Conservation (phyloP, 2,329 filamentous ascomycete genomes). For the Amylocarpus encephaloides region DNA sequence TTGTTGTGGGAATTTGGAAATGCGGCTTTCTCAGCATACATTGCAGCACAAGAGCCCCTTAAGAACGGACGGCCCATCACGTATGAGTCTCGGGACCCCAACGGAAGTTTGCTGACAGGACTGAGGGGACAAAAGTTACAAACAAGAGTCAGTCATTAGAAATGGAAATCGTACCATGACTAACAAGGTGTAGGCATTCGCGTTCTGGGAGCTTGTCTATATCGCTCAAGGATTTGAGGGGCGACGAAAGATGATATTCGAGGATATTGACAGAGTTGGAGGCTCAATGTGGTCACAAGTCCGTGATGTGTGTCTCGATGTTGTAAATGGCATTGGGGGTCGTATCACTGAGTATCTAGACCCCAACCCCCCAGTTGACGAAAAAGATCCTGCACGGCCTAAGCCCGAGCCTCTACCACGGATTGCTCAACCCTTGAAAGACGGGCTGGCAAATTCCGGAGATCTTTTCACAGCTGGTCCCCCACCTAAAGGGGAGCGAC, state of each 20-base stretch:
- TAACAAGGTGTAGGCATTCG: constrained; percentile 56
- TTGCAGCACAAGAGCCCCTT: constrained; percentile 66
- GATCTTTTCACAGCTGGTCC: constrained; percentile 25
- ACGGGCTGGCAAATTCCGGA: constrained; percentile 20
- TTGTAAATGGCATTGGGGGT: constrained; percentile 59
- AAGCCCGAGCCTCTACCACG: constrained; percentile 22
- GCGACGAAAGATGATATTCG: constrained; percentile 72
- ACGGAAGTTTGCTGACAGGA: constrained; percentile 79
- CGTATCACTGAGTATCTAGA: constrained; percentile 58
- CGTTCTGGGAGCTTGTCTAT: constrained; percentile 82
- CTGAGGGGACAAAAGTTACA: constrained; percentile 76
- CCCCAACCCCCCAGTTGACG: constrained; percentile 8
- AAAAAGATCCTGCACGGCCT: constrained; percentile 16
- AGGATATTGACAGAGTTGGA: constrained; percentile 76
- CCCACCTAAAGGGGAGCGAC: constrained; percentile 13
- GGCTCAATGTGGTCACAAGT: constrained; percentile 80
- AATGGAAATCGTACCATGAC: background rate
- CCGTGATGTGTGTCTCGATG: constrained; percentile 59
- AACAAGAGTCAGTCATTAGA: constrained; percentile 51
- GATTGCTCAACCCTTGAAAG: constrained; percentile 22
- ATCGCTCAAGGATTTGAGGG: constrained; percentile 69
- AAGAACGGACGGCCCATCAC: constrained; percentile 84
- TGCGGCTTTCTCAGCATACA: constrained; percentile 70
- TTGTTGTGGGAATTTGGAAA: constrained; percentile 74
- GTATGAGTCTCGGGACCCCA: constrained; percentile 80